phyloP scores from a whole-genome alignment of 1,284 basidiomycete species.

The Apiotrichum montevideense region DNA sequence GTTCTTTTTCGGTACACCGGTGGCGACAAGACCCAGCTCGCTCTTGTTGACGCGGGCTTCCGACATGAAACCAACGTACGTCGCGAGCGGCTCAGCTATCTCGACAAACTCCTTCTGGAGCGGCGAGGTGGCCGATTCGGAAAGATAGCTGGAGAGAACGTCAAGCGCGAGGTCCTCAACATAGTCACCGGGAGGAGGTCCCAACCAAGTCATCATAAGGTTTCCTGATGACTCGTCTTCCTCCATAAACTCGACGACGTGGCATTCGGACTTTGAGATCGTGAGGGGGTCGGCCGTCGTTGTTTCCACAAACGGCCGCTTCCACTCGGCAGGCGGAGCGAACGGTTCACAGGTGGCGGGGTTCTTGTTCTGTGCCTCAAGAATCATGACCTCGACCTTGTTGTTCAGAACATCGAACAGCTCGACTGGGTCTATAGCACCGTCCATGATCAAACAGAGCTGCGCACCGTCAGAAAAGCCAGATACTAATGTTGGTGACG shows the following conservation, averaged over 20 bases:
- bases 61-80: slow-evolving; percentile 78
- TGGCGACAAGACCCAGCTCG: slow-evolving; percentile 70
- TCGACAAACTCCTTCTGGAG: slow-evolving; percentile 92
- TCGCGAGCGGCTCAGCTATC: slow-evolving; percentile 79
- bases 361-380: slow-evolving; percentile 35
- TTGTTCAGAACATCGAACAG: slow-evolving; percentile 68
- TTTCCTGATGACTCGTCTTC: slow-evolving; percentile 94
- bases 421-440: slow-evolving; percentile 50
- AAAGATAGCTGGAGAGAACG: slow-evolving; percentile 79
- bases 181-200: slow-evolving; percentile 68
- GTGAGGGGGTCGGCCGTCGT: slow-evolving; percentile 60
- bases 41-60: slow-evolving; percentile 68
- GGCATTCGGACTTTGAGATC: slow-evolving; percentile 54
- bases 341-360: slow-evolving; percentile 29
- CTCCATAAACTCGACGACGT: slow-evolving; percentile 88
- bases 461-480: not conserved
- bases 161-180: slow-evolving; percentile 77
- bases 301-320: slow-evolving; percentile 90
- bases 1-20: slow-evolving; percentile 75
- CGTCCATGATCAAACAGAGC: slow-evolving; percentile 49
- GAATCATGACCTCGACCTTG: slow-evolving; percentile 72
- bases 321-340: slow-evolving; percentile 71
- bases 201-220: slow-evolving; percentile 71
- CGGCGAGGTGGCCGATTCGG: slow-evolving; percentile 80
- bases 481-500: slow-evolving; percentile 42